Conservation (phyloP, 2,329 filamentous ascomycete genomes). For the Epichloe brachyelytri region DNA sequence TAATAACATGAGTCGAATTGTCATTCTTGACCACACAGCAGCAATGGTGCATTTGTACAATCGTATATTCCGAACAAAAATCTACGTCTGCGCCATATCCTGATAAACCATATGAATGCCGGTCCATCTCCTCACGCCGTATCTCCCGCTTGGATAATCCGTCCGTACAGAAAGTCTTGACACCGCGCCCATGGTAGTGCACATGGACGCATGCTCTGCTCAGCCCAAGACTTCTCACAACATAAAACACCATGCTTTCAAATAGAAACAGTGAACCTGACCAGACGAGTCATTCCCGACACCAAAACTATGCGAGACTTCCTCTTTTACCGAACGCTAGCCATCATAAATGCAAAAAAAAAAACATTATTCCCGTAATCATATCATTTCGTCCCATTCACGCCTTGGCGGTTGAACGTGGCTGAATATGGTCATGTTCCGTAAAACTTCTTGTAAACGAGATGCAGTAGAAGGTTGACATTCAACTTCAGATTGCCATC, state of each 20-base stretch:
- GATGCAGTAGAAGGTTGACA: constrained; percentile 90
- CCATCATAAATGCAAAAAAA: constrained; percentile 1
- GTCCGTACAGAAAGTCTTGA: not conserved
- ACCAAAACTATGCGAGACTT: constrained; percentile 3
- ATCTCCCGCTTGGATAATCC: not conserved
- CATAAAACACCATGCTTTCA: not conserved
- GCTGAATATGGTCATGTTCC: constrained; percentile 31
- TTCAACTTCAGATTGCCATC: constrained; percentile 77
- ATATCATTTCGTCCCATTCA: not conserved
- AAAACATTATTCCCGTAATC: not conserved
- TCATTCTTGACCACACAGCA: no score
- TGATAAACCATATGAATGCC: not conserved
- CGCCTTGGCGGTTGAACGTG: not conserved
- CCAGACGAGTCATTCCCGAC: not conserved
- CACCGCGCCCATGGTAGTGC: not conserved
- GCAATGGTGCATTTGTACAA: not conserved
- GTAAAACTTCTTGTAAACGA: constrained; percentile 99
- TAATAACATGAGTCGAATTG: no score
- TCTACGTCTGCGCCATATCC: not conserved
- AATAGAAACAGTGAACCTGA: not conserved
- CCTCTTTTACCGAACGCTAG: not conserved
- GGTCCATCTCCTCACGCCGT: not conserved
- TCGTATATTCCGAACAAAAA: not conserved
- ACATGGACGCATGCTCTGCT: not conserved
- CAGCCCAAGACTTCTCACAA: not conserved